phyloP scores from a whole-genome alignment of 305 asterid species.

The Solanum hybrid region DNA sequence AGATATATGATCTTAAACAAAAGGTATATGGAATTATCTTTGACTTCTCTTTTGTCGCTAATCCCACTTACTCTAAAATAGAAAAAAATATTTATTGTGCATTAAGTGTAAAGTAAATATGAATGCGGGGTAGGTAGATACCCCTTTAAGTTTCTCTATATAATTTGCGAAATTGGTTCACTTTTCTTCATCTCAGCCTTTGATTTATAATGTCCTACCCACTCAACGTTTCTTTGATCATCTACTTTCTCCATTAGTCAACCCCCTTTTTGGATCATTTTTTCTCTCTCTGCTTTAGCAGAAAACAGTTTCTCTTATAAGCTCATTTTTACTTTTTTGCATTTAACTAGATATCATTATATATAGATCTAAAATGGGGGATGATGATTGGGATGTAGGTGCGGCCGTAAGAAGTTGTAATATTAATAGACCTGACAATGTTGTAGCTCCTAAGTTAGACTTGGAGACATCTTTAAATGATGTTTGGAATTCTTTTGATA shows the following conservation, averaged over 20 bases:
- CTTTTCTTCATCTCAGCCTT: background rate
- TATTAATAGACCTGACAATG: background rate
- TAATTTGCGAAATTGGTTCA: background rate
- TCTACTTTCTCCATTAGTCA: background rate
- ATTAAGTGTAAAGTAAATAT: background rate
- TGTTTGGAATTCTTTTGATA: background rate
- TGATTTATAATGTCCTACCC: background rate
- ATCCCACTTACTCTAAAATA: background rate
- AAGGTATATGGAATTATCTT: background rate
- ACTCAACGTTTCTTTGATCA: background rate
- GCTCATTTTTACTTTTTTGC: no score
- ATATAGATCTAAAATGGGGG: background rate
- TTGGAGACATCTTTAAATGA: background rate
- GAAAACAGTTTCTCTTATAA: background rate
- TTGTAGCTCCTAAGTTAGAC: background rate
- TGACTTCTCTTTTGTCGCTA: background rate
- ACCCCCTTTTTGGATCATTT: background rate
- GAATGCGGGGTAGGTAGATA: background rate
- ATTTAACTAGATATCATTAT: background rate
- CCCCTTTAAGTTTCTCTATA: background rate
- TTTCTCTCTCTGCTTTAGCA: background rate
- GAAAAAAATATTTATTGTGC: background rate
- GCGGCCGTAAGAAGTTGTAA: background rate
- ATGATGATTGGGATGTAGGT: no score
- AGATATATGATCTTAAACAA: background rate